Conservation (phyloP, 2,329 filamentous ascomycete genomes). For the Pseudogymnoascus sp. region DNA sequence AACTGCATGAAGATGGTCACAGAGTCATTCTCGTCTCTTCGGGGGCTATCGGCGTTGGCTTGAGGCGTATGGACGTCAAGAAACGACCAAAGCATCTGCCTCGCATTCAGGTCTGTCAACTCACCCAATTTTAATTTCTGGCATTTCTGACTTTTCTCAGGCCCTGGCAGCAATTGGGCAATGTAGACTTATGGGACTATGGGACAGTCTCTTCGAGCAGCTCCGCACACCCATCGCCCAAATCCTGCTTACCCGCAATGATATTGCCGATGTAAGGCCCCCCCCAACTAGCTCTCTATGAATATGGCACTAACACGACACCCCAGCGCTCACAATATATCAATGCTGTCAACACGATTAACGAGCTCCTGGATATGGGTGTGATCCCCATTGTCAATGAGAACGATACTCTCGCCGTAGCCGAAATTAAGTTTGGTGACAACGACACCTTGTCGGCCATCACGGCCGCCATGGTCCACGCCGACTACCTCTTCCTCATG, state of each 20-base stretch:
- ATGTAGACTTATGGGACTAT: constrained; percentile 88
- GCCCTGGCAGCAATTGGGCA: constrained; percentile 94
- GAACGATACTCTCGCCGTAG: constrained; percentile 93
- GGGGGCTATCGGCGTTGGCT: constrained; percentile 88
- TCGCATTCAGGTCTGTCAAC: constrained; percentile 61
- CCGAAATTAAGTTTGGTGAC: constrained; percentile 99
- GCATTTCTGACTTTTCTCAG: constrained; percentile 32
- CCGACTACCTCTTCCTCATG: constrained; percentile 96
- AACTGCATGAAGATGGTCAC: constrained; percentile 82
- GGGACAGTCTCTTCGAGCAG: constrained; percentile 87
- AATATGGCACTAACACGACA: constrained; percentile 16
- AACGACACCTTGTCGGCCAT: constrained; percentile 97
- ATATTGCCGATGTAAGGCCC: constrained; percentile 77
- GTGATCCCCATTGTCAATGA: constrained; percentile 98
- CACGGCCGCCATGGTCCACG: constrained; percentile 93
- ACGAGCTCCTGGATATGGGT: constrained; percentile 83
- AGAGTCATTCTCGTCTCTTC: constrained; percentile 94
- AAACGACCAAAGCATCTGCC: constrained; percentile 85
- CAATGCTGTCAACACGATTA: constrained; percentile 93
- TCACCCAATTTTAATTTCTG: neutral
- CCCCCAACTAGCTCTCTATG: constrained; percentile 4
- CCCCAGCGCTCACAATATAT: constrained; percentile 77
- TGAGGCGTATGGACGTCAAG: constrained; percentile 82
- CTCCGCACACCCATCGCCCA: constrained; percentile 87
- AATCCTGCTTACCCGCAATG: constrained; percentile 86